These are phyloP conservation scores for Tricholoma saponaceum DNA, from an alignment of 768 basidiomycete genomes.

Conservation along the genomic window DNA sequence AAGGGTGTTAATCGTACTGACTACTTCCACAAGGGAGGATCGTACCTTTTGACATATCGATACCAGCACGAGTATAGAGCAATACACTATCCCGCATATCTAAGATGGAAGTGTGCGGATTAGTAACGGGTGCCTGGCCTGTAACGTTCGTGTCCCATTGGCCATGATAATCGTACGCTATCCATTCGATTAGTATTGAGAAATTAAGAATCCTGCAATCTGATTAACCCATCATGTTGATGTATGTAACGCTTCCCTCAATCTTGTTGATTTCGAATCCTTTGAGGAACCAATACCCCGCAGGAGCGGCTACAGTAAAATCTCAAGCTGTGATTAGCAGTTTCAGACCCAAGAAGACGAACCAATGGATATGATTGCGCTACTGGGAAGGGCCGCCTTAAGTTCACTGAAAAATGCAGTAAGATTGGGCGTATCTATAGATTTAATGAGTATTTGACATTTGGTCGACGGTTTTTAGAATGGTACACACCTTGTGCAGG, in stretches of 20 bases:
- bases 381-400: constrained; percentile 6
- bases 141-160: constrained; percentile 20
- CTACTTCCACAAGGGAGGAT: too few relatives aligned
- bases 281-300: too few relatives aligned
- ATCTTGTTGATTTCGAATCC: constrained; percentile 23
- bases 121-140: constrained; percentile 15
- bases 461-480: too few relatives aligned
- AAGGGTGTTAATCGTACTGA: background rate
- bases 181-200: too few relatives aligned
- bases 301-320: too few relatives aligned
- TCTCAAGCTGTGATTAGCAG: too few relatives aligned
- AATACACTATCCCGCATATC: constrained; percentile 17
- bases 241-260: constrained; percentile 8
- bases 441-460: too few relatives aligned
- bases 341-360: too few relatives aligned
- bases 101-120: constrained; percentile 18
- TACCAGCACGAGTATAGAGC: constrained; percentile 16
- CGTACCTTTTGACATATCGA: constrained; percentile 16
- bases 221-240: constrained; percentile 23
- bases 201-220: too few relatives aligned
- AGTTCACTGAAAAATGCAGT: constrained; percentile 13
- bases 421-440: constrained; percentile 19
- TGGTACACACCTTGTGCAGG: too few relatives aligned
- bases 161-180: constrained; percentile 20
- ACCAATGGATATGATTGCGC: constrained; percentile 11